A percentile compares a stretch with the other conserved stretches of the same genome.
Conservation (phyloP, 2,329 filamentous ascomycete genomes). For the Colletotrichum tabaci region DNA sequence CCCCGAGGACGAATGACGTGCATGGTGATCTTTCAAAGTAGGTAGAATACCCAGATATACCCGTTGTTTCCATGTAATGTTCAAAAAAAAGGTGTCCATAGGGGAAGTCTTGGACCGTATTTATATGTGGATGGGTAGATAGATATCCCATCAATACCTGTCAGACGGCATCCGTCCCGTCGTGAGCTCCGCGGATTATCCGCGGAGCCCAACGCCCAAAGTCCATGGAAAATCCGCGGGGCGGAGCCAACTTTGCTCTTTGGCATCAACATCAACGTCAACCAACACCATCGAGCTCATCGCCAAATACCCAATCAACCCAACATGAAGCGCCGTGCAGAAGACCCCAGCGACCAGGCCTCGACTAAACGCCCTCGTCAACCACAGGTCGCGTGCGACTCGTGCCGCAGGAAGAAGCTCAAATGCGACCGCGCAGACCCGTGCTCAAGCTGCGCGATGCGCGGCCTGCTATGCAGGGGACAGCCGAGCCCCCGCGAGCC, state of each 20-base stretch:
- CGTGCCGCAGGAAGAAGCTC: slow-evolving; percentile 52
- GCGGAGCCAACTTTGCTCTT: background rate
- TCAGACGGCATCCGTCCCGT: background rate
- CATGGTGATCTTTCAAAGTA: background rate
- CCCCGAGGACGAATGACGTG: slow-evolving; percentile 14
- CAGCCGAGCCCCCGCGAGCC: slow-evolving; percentile 9
- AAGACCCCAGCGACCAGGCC: no score
- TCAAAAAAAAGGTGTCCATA: background rate
- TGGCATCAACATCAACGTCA: slow-evolving; percentile 1
- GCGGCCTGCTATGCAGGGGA: slow-evolving; percentile 47
- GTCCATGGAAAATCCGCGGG: slow-evolving; percentile 10
- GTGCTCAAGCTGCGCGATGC: slow-evolving; percentile 49
- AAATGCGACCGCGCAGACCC: slow-evolving; percentile 51
- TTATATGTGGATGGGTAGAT: background rate
- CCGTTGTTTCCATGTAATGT: background rate
- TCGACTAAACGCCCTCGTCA: slow-evolving; percentile 44
- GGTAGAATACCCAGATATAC: no score
- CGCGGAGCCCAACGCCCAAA: background rate
- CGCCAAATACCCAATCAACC: no score
- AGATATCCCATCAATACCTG: no score
- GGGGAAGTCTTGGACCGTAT: background rate
- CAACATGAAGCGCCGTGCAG: slow-evolving; percentile 31
- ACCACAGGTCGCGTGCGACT: slow-evolving; percentile 51
- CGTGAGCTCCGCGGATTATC: slow-evolving; percentile 35
- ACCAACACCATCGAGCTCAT: background rate